Evolutionary conservation across 169 alveolate genomes (phyloP).

Genomic region (Plasmodium cynomolgi): DNA sequence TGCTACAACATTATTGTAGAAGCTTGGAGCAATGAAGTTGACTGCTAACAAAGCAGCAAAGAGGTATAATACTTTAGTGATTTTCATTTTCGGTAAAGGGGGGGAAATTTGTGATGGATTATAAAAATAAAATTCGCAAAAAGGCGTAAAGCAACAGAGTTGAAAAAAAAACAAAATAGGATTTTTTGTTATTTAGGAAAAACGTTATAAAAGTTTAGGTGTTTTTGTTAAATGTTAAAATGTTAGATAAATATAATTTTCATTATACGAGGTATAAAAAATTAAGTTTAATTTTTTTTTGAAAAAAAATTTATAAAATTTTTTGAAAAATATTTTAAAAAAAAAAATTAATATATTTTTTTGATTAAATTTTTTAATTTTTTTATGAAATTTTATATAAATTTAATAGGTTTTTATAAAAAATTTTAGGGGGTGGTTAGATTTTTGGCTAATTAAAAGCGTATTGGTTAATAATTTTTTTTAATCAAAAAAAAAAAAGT

Average conservation of each 20-base stretch:
- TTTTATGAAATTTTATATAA: not conserved
- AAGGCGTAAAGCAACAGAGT: not conserved
- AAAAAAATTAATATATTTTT: not conserved
- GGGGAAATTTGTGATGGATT: not conserved
- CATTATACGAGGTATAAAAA: not conserved
- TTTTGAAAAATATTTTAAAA: not conserved
- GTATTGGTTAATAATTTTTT: not conserved
- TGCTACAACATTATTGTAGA: constrained; percentile 22
- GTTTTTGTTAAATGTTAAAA: not conserved
- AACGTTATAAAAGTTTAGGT: not conserved
- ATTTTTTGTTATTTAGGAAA: not conserved
- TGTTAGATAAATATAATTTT: not conserved
- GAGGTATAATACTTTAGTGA: constrained; percentile 23
- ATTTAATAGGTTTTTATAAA: not conserved
- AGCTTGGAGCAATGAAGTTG: constrained; percentile 46
- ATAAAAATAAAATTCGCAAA: not conserved
- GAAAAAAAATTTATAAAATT: constrained; percentile 9
- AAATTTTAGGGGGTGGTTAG: not conserved
- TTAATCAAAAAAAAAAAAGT: not conserved
- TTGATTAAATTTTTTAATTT: not conserved
- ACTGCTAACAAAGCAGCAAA: constrained; percentile 38
- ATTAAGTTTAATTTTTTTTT: not conserved
- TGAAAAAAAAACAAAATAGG: not conserved
- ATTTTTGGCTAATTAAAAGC: not conserved
- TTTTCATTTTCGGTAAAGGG: constrained; percentile 36